phyloP scores from a whole-genome alignment of 2,329 filamentous ascomycete genomes.

The Malbranchea cinnamomea region DNA sequence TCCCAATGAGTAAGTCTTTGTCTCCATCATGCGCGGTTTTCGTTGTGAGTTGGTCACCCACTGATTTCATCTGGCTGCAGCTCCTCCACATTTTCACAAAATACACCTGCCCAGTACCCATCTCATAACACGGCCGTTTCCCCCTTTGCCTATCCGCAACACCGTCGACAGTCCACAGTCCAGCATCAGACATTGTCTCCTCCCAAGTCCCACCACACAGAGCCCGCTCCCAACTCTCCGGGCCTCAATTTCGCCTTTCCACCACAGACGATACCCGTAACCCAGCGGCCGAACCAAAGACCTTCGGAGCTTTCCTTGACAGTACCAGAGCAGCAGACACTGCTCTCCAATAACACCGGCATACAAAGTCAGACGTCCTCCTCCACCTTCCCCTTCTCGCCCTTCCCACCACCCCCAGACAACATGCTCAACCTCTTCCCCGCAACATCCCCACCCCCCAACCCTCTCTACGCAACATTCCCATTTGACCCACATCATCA shows the following conservation, averaged over 20 bases:
- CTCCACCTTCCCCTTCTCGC: slow-evolving; percentile 20
- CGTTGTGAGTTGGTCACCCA: background rate
- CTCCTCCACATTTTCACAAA: slow-evolving; percentile 1
- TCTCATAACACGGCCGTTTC: slow-evolving; percentile 5
- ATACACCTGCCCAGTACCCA: slow-evolving; percentile 7
- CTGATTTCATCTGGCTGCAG: background rate
- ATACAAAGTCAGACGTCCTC: too few relatives aligned
- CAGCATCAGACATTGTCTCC: too few relatives aligned
- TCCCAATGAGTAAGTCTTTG: slow-evolving; percentile 38
- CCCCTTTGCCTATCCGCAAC: slow-evolving; percentile 5
- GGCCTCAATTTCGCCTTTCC: slow-evolving; percentile 10
- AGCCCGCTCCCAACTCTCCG: slow-evolving; percentile 9
- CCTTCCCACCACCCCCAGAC: slow-evolving; percentile 19
- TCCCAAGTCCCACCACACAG: background rate
- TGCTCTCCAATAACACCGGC: too few relatives aligned
- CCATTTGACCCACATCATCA: slow-evolving; percentile 19
- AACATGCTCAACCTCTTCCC: slow-evolving; percentile 15
- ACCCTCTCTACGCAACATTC: slow-evolving; percentile 24
- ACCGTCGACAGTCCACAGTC: slow-evolving; percentile 4
- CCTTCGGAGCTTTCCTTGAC: slow-evolving; percentile 2
- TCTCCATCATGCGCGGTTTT: background rate
- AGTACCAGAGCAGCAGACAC: slow-evolving; percentile 16
- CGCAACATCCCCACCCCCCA: slow-evolving; percentile 15
- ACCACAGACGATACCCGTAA: slow-evolving; percentile 7
- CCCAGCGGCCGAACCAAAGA: slow-evolving; percentile 11